Percentiles rank a stretch among this genome's conserved stretches.
Evolutionary conservation across 257 asterid genomes (phyloP).

Genomic region (Rauvolfia tetraphylla): DNA sequence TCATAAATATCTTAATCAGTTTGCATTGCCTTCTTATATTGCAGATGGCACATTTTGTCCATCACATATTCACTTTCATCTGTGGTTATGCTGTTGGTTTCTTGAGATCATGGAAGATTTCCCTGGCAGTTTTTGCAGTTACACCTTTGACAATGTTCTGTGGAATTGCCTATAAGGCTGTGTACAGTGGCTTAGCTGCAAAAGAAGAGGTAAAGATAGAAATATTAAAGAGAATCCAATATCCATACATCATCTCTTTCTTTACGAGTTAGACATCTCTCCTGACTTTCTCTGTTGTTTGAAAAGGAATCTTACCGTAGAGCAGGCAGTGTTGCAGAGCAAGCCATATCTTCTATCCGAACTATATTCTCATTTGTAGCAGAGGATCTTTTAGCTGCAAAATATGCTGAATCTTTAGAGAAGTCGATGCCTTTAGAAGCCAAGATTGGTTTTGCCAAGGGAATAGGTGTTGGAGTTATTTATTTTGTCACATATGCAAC

Average conservation of each 20-base stretch:
- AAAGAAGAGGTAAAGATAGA: slow-evolving; percentile 67
- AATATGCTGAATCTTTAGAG: slow-evolving; percentile 45
- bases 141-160: slow-evolving; percentile 83
- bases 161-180: slow-evolving; percentile 76
- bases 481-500: slow-evolving; percentile 75
- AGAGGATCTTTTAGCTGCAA: slow-evolving; percentile 62
- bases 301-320: slow-evolving; percentile 63
- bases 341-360: slow-evolving; percentile 70
- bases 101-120: slow-evolving; percentile 58
- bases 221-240: not conserved
- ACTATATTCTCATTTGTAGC: slow-evolving; percentile 80
- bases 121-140: slow-evolving; percentile 75
- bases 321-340: slow-evolving; percentile 82
- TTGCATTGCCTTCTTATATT: slow-evolving; percentile 12
- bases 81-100: slow-evolving; percentile 72
- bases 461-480: slow-evolving; percentile 75
- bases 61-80: slow-evolving; percentile 74
- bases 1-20: not conserved
- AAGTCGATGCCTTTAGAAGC: slow-evolving; percentile 55
- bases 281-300: slow-evolving; percentile 4
- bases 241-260: not conserved
- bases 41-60: slow-evolving; percentile 87
- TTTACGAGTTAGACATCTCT: not conserved
- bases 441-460: slow-evolving; percentile 79
- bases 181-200: slow-evolving; percentile 70